These are phyloP conservation scores for Plasmodium adleri DNA, from an alignment of 169 alveolate genomes.

Conservation along the genomic window DNA sequence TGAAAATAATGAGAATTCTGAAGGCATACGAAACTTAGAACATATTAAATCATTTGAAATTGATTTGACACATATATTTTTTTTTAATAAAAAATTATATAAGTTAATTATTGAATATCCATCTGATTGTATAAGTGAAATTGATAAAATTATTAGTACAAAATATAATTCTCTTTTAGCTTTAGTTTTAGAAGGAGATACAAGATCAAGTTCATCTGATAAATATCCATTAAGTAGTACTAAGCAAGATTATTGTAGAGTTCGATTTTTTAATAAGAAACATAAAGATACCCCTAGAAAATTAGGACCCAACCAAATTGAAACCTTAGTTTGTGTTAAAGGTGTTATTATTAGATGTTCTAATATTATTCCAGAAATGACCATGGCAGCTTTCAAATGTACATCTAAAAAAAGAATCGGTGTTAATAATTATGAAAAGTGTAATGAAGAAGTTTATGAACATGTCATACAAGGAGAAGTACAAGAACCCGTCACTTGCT, in stretches of 20 bases:
- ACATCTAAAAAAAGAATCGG: conserved; percentile 89
- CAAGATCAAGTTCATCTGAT: conserved; percentile 41
- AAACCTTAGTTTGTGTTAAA: conserved; percentile 92
- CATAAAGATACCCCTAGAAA: conserved; percentile 82
- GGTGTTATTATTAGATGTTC: conserved; percentile 97
- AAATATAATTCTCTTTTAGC: conserved; percentile 87
- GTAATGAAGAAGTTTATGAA: conserved; percentile 90
- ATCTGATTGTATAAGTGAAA: conserved; percentile 94
- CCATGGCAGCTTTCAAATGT: conserved; percentile 97
- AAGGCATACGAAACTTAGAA: conserved; percentile 47
- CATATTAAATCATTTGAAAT: conserved; percentile 82
- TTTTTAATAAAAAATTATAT: conserved; percentile 90
- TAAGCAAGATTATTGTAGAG: conserved; percentile 86
- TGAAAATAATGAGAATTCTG: conserved; percentile 12
- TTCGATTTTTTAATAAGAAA: conserved; percentile 84
- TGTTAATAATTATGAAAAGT: conserved; percentile 85
- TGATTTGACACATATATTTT: conserved; percentile 90
- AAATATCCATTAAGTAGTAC: conserved; percentile 76
- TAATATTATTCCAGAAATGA: conserved; percentile 98
- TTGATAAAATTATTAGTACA: conserved; percentile 91
- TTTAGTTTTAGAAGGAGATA: conserved; percentile 74
- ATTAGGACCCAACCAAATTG: conserved; percentile 87
- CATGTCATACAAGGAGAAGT: conserved; percentile 95
- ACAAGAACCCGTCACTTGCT: conserved; percentile 96
- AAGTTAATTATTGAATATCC: conserved; percentile 93